Evolutionary conservation across 2,329 filamentous ascomycete genomes (phyloP).

Genomic region (Chrysosporium keratinophilum): DNA sequence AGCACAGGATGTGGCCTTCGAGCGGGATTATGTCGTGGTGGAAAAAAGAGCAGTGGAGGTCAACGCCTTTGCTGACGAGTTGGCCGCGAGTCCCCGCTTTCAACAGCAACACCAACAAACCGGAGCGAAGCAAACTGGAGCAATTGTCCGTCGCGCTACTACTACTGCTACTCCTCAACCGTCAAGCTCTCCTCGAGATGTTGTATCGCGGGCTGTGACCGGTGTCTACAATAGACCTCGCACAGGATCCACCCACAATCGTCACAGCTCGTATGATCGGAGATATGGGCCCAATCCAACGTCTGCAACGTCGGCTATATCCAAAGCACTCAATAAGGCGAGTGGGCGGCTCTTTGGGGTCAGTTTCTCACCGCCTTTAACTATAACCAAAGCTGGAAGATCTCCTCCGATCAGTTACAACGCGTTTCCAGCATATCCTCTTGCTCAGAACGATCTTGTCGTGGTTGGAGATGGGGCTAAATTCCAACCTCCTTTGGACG

Average conservation of each 20-base stretch:
- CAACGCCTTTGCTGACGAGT: conserved; percentile 90
- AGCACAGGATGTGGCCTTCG: conserved; percentile 78
- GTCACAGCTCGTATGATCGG: conserved; percentile 70
- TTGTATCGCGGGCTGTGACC: conserved; percentile 61
- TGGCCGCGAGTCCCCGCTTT: conserved; percentile 69
- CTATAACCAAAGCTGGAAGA: conserved; percentile 36
- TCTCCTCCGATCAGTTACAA: conserved; percentile 44
- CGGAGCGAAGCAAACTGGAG: conserved; percentile 47
- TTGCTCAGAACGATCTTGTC: conserved; percentile 59
- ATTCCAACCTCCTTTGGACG: conserved; percentile 54
- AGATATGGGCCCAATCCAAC: conserved; percentile 61
- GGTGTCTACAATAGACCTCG: conserved; percentile 56
- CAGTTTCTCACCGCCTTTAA: conserved; percentile 41
- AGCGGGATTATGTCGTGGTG: conserved; percentile 89
- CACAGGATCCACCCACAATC: conserved; percentile 53
- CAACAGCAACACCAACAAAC: conserved; percentile 37
- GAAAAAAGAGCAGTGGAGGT: conserved; percentile 94
- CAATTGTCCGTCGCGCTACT: conserved; percentile 64
- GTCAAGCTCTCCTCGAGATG: conserved; percentile 45
- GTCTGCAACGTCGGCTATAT: conserved; percentile 82
- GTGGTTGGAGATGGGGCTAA: conserved; percentile 53
- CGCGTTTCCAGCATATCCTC: conserved; percentile 76
- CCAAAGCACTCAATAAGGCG: conserved; percentile 89
- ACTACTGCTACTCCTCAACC: conserved; percentile 62
- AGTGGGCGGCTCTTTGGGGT: conserved; percentile 51